Base-by-base conservation (phyloP, 352 stramenopile species). In the Globisporangium acanthophoron region DNA sequence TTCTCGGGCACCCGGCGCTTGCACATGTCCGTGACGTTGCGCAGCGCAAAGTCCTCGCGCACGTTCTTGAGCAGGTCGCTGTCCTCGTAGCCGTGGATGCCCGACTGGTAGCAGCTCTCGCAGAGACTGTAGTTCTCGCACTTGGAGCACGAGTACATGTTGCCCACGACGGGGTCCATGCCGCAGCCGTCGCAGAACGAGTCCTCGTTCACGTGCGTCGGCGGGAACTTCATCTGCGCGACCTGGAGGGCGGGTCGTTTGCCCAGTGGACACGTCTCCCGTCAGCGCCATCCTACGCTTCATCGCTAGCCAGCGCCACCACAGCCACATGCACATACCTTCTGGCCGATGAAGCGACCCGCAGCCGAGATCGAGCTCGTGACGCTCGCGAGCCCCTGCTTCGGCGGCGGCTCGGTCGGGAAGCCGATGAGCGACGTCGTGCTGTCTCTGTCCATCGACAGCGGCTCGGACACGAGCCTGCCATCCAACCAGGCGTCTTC, bases 161-260 rank as follows among this genome's bases (percentile, higher is more conserved):
- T 83, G 35, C 86, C 86, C 16, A 94, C 67, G 61, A 95, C 89
- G 18, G 86, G 86, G 61, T 94, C 84, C 86, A 95, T 91, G 58
- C 86, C 86, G 54, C 86, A 96, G 56, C 86, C 86, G 58, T 96
- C 86, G 64, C 86, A 96, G 75, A 96, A 96, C 62, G 86, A 94
- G 64, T 95, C 82, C 15, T 91, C 80, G 67, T 95, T 91, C 46
- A 95, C 75, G 52, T 93, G 77, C 8, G 70, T 71, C 15, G 79
- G 62, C 46, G 82, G 73, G 46, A 87, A 76, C 67, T 93, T 93
- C 70, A 92, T 78, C 59, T 82, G 70, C 46, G 84, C 78, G 27
- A 95, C 71, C 73, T 83, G 45, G 8, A 27, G 24, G 24, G 24
- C 24, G 24, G 24, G 24, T 27, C 24, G 24, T 27, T 27, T 1